Base-by-base conservation (phyloP, 2,329 filamentous ascomycete genomes). In the Talaromyces sp. region DNA sequence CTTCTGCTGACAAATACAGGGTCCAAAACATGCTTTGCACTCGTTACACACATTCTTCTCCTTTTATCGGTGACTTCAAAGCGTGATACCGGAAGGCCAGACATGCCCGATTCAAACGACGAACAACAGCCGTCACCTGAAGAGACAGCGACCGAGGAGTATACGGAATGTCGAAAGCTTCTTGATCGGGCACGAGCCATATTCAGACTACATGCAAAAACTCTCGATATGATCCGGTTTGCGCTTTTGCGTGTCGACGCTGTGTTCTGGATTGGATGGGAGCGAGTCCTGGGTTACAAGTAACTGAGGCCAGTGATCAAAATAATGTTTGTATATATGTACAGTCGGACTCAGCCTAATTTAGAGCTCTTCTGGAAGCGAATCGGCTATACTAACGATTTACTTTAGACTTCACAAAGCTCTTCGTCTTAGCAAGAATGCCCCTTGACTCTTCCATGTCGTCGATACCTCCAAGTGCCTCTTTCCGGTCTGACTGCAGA, bases 261-360 rank as follows among this genome's bases (percentile, higher is more conserved):
- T 27, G 31, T 63, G 2, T 63, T 63, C 27, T 63, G 61, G 61
- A 24, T 63, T 57, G 61, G 61, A 7, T 63, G 61, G 61, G 61
- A 63, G 41, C 39, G 35, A 35, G 61, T 63, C 5, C 31, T 63
- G 3, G 61, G 61, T 3, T 63, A 56, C 16, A 63, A 63, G 37
- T 63, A 16, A 57, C 22, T 14, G 19, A 39, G 19, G 16, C 31
- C 33, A 27, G 16, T 9, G 2, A 11, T 22, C 13, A 22, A 35
- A 50, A 3, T 43, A 14, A 61, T 33, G 33, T 61, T 52, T 61
- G 48, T 52, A 39, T 61, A 31, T 56, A 47, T 22, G n/a, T 24
- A 58, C 33, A 56, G 10, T 22, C 16, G 31, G 31, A 19, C 5
- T 52, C 9, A 8, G 35, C 16, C 27, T 31, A 31, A 31, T 31